These are phyloP conservation scores for Simplicillium aogashimaense DNA, from an alignment of 2,329 filamentous ascomycete genomes.

Conservation along the genomic window DNA sequence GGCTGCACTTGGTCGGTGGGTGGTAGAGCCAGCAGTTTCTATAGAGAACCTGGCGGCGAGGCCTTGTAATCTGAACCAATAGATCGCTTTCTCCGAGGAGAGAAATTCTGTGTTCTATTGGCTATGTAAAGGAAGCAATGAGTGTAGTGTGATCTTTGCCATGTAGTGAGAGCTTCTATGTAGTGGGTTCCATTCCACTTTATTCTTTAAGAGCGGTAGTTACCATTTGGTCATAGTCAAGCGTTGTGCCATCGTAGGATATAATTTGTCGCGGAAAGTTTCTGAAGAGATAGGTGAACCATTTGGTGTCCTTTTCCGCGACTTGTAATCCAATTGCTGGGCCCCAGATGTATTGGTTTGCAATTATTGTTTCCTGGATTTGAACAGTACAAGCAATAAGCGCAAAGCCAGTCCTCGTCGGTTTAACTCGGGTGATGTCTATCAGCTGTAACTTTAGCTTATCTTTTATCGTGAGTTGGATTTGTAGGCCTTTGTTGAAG, in stretches of 20 bases:
- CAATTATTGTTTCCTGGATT: background rate
- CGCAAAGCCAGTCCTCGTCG: background rate
- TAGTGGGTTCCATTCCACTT: background rate
- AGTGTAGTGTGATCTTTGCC: background rate
- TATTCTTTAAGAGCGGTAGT: constrained; percentile 1
- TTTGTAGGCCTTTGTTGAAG: background rate
- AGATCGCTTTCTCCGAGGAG: background rate
- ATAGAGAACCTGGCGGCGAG: background rate
- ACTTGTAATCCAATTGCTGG: background rate
- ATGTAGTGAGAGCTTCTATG: background rate
- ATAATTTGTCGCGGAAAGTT: constrained; percentile 1
- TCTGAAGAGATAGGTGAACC: constrained; percentile 1
- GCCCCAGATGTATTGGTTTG: constrained; percentile 1
- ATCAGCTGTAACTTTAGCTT: background rate
- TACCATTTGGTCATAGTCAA: background rate
- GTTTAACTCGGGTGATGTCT: background rate
- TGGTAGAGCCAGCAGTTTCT: background rate
- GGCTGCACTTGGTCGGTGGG: background rate
- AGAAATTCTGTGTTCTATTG: background rate
- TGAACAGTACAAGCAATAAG: background rate
- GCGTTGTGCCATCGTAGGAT: constrained; percentile 1
- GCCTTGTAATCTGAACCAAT: background rate
- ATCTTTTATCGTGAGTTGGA: constrained; percentile 1
- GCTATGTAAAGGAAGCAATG: background rate
- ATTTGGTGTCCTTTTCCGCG: constrained; percentile 3